Evolutionary conservation across 768 basidiomycete species (phyloP), one percentile per base, ranked within the genome.

Genomic region (Lepiota subincarnata): DNA sequence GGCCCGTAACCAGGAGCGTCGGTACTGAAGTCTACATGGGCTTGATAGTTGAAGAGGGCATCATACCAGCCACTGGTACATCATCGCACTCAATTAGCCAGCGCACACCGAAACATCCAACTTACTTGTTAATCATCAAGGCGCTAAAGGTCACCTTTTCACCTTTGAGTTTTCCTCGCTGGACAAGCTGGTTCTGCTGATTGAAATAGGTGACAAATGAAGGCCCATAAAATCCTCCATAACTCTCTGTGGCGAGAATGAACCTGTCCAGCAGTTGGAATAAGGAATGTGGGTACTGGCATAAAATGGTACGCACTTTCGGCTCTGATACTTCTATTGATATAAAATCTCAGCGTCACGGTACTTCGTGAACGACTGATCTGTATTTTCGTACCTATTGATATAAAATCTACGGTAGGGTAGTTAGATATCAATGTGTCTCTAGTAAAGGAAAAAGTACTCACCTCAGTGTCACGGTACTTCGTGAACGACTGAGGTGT

Each of bases 151-250:
- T 61, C 44, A 87, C 68, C 35, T 70, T 66, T 52, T 80, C 80
- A 0, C 79, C 85, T 20, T 73, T 39, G 4, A 84, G 56, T 3
- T 59, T 52, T 5, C 79, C 78, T 6, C 60, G 60, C 7, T 68
- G 57, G 48, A 86, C 84, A 46, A 74, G 65, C 0, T 68, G 67
- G 45, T 85, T 87, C 62, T 87, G 84, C 52, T 83, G 66, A 34
- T 83, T 73, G 60, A 87, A 86, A 60, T 58, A 76, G 56, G 80
- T 75, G 49, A 84, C 84, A 53, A 87, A 86, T 34, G 77, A 74
- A 1, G 86, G 86, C 1, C 81, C 86, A 62, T 84, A 87, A 58
- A 87, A 86, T 1, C 86, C 84, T 35, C 86, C 86, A 57, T 85
- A 87, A 36, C 83, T 84, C 55, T 13, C 50, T 6, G 31, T 47